Evolutionary conservation across 768 basidiomycete species (phyloP).

Genomic region (Mrakia frigida): DNA sequence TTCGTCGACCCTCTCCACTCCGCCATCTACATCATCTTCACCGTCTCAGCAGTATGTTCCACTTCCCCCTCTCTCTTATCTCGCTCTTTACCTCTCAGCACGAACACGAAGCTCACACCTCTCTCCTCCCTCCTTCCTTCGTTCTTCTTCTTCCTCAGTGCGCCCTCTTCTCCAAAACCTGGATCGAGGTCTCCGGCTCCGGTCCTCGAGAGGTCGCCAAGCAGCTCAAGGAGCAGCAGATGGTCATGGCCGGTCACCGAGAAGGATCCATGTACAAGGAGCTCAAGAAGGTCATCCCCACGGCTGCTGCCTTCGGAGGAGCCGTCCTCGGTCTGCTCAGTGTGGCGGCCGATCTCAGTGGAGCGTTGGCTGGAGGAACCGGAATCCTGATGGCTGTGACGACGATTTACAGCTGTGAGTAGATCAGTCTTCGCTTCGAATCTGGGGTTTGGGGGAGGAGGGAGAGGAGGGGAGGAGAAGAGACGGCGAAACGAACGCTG

Average conservation of each 20-base stretch:
- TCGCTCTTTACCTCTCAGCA: background rate
- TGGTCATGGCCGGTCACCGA: slow-evolving; percentile 78
- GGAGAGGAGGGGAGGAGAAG: background rate
- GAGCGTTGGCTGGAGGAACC: slow-evolving; percentile 83
- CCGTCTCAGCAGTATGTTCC: slow-evolving; percentile 59
- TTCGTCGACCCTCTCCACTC: slow-evolving; percentile 93
- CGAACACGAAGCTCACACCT: background rate
- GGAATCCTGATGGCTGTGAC: slow-evolving; percentile 93
- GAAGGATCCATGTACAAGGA: slow-evolving; percentile 99
- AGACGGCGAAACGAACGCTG: background rate
- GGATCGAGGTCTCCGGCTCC: slow-evolving; percentile 97
- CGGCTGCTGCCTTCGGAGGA: slow-evolving; percentile 93
- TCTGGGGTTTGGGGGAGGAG: background rate
- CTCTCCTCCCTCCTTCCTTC: background rate
- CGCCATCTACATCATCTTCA: slow-evolving; percentile 81
- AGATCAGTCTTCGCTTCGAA: background rate
- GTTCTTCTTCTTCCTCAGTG: slow-evolving; percentile 47
- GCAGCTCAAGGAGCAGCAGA: slow-evolving; percentile 96
- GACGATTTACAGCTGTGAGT: slow-evolving; percentile 87
- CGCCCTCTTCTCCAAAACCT: slow-evolving; percentile 97
- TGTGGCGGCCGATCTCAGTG: slow-evolving; percentile 88
- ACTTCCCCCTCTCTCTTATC: background rate
- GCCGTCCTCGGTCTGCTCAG: slow-evolving; percentile 90
- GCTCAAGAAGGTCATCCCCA: slow-evolving; percentile 94
- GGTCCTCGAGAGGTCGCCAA: slow-evolving; percentile 95